phyloP scores from a whole-genome alignment of 148 eudicot genomes.

The Oxyria digyna region DNA sequence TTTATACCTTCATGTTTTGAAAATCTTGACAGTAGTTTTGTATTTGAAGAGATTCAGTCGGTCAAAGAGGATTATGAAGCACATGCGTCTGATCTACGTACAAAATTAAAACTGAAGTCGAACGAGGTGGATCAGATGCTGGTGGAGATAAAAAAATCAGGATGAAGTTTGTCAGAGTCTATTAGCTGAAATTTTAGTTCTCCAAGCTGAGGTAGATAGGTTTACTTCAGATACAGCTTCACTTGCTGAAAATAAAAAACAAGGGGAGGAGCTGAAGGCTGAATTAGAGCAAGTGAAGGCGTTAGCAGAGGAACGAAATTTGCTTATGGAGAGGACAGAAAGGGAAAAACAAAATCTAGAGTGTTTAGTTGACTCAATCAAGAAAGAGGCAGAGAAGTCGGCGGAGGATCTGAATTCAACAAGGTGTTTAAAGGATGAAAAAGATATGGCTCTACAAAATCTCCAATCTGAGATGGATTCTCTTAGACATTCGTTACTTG shows the following conservation, averaged over 20 bases:
- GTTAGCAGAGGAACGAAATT: conserved; percentile 32
- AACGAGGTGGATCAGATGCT: conserved; percentile 25
- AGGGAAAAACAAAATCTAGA: conserved; percentile 26
- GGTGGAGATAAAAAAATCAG: conserved; percentile 18
- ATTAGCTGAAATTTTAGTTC: background rate
- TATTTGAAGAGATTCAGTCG: conserved; percentile 43
- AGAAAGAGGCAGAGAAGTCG: conserved; percentile 34
- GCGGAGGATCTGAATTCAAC: conserved; percentile 30
- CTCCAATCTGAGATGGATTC: conserved; percentile 41
- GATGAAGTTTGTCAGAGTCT: background rate
- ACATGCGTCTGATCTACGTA: conserved; percentile 29
- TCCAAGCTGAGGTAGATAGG: background rate
- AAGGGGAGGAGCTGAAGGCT: conserved; percentile 18
- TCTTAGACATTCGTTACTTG: conserved; percentile 26
- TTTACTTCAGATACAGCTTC: background rate
- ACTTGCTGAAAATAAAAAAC: conserved; percentile 5
- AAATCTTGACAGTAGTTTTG: no score
- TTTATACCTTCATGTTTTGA: no score
- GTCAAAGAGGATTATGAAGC: conserved; percentile 39
- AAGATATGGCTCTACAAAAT: conserved; percentile 27
- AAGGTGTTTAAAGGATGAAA: conserved; percentile 35
- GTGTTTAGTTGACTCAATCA: conserved; percentile 13
- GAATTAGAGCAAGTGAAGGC: conserved; percentile 33
- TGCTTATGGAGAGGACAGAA: conserved; percentile 24
- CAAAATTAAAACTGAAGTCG: conserved; percentile 28